These are phyloP conservation scores for Komagataella ulmi DNA, from an alignment of 805 yeast species.

Conservation along the genomic window DNA sequence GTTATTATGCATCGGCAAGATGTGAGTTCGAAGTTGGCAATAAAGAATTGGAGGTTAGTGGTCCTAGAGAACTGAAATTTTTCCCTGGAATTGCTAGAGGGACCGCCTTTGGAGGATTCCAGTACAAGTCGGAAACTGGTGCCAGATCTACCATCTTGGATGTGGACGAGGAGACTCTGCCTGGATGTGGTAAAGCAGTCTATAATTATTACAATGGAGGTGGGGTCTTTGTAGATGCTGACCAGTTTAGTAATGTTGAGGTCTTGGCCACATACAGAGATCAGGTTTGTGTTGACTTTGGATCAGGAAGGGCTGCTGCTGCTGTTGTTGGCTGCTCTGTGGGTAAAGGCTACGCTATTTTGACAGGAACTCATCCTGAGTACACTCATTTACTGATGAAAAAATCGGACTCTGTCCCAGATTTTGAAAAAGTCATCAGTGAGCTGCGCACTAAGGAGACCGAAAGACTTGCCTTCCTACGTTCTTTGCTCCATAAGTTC, in stretches of 20 bases:
- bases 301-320: conserved; percentile 26
- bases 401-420: conserved; percentile 10
- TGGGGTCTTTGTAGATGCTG: conserved; percentile 69
- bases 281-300: conserved; percentile 32
- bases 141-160: conserved; percentile 43
- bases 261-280: conserved; percentile 61
- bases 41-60: conserved; percentile 64
- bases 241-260: conserved; percentile 43
- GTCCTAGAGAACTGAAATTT: conserved; percentile 69
- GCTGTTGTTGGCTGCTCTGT: conserved; percentile 59
- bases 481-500: conserved; percentile 38
- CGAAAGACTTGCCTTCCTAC: conserved; percentile 41
- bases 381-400: conserved; percentile 43
- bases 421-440: conserved; percentile 21
- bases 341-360: conserved; percentile 65
- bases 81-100: conserved; percentile 83
- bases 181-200: conserved; percentile 8
- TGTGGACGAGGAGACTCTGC: conserved; percentile 20
- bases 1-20: conserved; percentile 61
- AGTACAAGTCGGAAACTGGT: conserved; percentile 66
- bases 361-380: conserved; percentile 88
- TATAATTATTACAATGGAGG: conserved; percentile 79
- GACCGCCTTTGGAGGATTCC: conserved; percentile 67
- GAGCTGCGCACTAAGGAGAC: conserved; percentile 28
- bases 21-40: conserved; percentile 80